Evolutionary conservation across 2,329 filamentous ascomycete species (phyloP).

Genomic region (Fusarium guadeloupense): DNA sequence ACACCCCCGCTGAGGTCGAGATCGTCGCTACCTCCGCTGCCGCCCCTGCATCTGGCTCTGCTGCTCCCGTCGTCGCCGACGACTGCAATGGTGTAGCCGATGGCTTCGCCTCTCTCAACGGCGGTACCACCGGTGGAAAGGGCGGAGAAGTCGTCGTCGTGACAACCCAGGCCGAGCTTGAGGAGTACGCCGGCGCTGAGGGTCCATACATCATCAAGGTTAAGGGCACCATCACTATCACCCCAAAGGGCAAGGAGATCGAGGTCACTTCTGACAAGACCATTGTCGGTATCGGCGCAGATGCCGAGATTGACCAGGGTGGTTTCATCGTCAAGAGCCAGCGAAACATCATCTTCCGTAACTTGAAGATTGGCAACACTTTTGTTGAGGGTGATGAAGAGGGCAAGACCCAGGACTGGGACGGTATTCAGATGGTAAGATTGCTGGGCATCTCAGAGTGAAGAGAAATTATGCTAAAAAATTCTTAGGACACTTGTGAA

Average conservation of each 20-base stretch:
- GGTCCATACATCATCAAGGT: slow-evolving; percentile 41
- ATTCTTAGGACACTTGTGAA: slow-evolving; percentile 19
- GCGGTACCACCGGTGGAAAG: slow-evolving; percentile 37
- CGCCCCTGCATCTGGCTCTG: neutral
- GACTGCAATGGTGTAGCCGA: slow-evolving; percentile 29
- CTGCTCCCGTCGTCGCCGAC: neutral
- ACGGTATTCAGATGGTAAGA: slow-evolving; percentile 39
- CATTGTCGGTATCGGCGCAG: slow-evolving; percentile 37
- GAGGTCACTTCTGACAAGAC: slow-evolving; percentile 38
- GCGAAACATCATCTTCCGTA: slow-evolving; percentile 39
- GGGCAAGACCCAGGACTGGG: slow-evolving; percentile 39
- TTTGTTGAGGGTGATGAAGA: slow-evolving; percentile 33
- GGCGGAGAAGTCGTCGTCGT: slow-evolving; percentile 36
- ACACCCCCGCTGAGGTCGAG: too few relatives aligned
- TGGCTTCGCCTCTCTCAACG: slow-evolving; percentile 40
- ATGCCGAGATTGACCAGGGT: slow-evolving; percentile 37
- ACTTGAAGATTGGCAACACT: slow-evolving; percentile 36
- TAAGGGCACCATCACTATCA: slow-evolving; percentile 36
- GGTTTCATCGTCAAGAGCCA: slow-evolving; percentile 35
- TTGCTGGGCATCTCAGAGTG: accelerated
- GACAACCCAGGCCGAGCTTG: slow-evolving; percentile 34
- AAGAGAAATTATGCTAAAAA: neutral
- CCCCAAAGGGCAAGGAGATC: slow-evolving; percentile 36
- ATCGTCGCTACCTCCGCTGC: neutral
- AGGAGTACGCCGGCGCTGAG: slow-evolving; percentile 30